Conservation (phyloP, 2,329 filamentous ascomycete species). For the Pseudofabraea citricarpa region DNA sequence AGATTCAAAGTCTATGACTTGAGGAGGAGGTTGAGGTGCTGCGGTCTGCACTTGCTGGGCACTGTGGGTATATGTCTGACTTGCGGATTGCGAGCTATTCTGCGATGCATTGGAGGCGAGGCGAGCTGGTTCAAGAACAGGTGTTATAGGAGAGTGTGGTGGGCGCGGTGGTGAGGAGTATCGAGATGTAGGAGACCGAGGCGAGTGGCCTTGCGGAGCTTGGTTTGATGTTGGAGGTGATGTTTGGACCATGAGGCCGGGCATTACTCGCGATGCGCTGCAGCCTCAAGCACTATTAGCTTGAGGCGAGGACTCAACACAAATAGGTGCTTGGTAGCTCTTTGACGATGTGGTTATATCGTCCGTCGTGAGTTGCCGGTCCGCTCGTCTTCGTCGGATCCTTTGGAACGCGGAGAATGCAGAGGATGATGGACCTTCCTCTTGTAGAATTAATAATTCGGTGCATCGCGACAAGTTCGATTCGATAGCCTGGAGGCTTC, state of each 20-base stretch:
- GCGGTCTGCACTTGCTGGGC: slow-evolving; percentile 35
- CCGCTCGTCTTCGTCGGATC: too few species aligned
- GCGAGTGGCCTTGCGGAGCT: slow-evolving; percentile 4
- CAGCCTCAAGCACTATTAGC: too few species aligned
- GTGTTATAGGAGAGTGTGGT: slow-evolving; percentile 27
- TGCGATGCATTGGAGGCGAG: slow-evolving; percentile 6
- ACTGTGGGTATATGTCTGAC: slow-evolving; percentile 39
- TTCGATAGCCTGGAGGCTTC: too few species aligned
- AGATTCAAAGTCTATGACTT: slow-evolving; percentile 51
- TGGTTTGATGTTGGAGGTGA: slow-evolving; percentile 7
- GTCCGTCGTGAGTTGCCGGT: too few species aligned
- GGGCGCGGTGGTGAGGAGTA: slow-evolving; percentile 23
- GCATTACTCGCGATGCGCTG: slow-evolving; percentile 15
- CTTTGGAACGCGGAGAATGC: too few species aligned
- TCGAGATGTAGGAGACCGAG: slow-evolving; percentile 4
- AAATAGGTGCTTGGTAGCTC: too few species aligned
- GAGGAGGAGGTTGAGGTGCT: slow-evolving; percentile 35
- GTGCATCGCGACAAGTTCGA: too few species aligned
- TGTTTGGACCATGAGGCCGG: slow-evolving; percentile 19
- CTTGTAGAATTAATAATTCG: too few species aligned
- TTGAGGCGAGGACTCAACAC: too few species aligned
- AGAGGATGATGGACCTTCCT: too few species aligned
- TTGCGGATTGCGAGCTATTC: slow-evolving; percentile 4
- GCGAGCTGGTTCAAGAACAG: slow-evolving; percentile 10
- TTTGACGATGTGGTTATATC: too few species aligned